phyloP scores from a whole-genome alignment of 805 yeast species.

The Metschnikowia sp. region DNA sequence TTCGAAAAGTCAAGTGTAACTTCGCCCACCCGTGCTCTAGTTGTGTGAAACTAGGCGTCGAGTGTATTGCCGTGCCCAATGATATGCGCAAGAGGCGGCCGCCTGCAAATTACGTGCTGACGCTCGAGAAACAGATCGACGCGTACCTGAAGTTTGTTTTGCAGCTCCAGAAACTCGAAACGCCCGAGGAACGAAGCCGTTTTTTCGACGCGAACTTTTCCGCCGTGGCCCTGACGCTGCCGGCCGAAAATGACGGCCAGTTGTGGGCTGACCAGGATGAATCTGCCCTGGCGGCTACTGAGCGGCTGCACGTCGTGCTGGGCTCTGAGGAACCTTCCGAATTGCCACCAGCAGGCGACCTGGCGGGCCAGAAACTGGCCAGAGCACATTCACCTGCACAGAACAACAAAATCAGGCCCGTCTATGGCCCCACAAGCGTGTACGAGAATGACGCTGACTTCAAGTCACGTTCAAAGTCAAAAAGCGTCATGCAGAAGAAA shows the following conservation, averaged over 20 bases:
- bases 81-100: slow-evolving; percentile 53
- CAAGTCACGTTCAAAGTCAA: slow-evolving; percentile 34
- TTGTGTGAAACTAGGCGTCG: slow-evolving; percentile 41
- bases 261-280: neutral
- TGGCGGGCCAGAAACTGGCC: neutral
- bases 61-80: slow-evolving; percentile 44
- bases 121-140: slow-evolving; percentile 34
- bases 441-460: slow-evolving; percentile 32
- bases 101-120: slow-evolving; percentile 47
- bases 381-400: slow-evolving; percentile 4
- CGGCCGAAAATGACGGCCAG: neutral
- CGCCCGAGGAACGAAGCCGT: slow-evolving; percentile 19
- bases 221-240: slow-evolving; percentile 24
- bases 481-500: slow-evolving; percentile 10
- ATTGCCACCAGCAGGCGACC: neutral
- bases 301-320: neutral
- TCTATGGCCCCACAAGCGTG: slow-evolving; percentile 46
- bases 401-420: slow-evolving; percentile 27
- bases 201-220: slow-evolving; percentile 19
- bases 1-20: slow-evolving; percentile 48
- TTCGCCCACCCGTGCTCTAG: slow-evolving; percentile 47
- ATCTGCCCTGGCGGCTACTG: neutral
- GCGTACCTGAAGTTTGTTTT: slow-evolving; percentile 24
- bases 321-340: neutral
- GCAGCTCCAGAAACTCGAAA: slow-evolving; percentile 20